A percentile compares a stretch with the other conserved stretches of the same genome.
Evolutionary conservation across 768 basidiomycete genomes (phyloP).

Genomic region (Pisolithus microcarpus): DNA sequence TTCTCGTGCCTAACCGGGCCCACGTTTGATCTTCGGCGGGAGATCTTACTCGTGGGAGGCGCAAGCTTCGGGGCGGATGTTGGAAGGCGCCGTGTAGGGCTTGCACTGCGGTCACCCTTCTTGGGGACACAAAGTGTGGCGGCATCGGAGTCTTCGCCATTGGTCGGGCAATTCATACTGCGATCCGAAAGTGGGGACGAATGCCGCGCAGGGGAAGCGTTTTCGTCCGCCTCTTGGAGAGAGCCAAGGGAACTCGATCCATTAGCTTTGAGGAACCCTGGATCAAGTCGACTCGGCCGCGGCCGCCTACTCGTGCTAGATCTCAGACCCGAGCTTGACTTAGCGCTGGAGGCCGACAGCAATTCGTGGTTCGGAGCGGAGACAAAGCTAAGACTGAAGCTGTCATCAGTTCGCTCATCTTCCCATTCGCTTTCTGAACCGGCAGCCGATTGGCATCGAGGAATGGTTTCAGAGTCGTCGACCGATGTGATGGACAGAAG

Average conservation of each 20-base stretch:
- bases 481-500: conserved; percentile 26
- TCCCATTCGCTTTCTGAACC: conserved; percentile 87
- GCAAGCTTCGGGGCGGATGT: conserved; percentile 34
- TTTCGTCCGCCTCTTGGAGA: conserved; percentile 69
- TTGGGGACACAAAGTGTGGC: conserved; percentile 27
- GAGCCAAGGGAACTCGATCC: conserved; percentile 48
- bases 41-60: conserved; percentile 31
- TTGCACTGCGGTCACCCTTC: conserved; percentile 30
- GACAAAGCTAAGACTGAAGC: conserved; percentile 49
- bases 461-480: conserved; percentile 30
- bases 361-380: conserved; percentile 23
- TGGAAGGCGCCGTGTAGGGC: conserved; percentile 46
- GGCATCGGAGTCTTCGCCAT: conserved; percentile 14
- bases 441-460: conserved; percentile 38
- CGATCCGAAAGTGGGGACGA: conserved; percentile 53
- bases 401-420: conserved; percentile 81
- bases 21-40: conserved; percentile 62
- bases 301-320: conserved; percentile 35
- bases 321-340: conserved; percentile 11
- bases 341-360: conserved; percentile 27
- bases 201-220: conserved; percentile 27
- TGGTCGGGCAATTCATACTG: conserved; percentile 46
- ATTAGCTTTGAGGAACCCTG: conserved; percentile 55
- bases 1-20: conserved; percentile 74
- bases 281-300: conserved; percentile 62